Evolutionary conservation across 1,284 basidiomycete genomes (phyloP).

Genomic region (Malassezia pachydermatis): DNA sequence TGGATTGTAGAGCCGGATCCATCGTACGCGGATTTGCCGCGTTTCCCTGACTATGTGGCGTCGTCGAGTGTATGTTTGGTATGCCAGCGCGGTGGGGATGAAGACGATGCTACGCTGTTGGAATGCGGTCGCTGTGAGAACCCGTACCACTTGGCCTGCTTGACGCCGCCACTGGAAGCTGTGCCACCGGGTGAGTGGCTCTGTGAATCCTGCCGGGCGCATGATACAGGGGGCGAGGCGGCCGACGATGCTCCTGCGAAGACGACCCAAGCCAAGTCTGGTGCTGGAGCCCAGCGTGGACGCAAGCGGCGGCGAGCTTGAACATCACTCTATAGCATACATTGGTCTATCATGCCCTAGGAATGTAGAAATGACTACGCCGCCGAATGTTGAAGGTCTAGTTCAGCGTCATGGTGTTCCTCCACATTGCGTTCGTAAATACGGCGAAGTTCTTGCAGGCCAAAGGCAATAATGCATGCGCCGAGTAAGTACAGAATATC

Average conservation of each 20-base stretch:
- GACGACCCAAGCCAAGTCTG: background rate
- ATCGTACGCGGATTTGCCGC: constrained; percentile 35
- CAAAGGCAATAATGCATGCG: constrained; percentile 63
- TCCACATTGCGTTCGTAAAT: constrained; percentile 58
- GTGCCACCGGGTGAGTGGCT: constrained; percentile 62
- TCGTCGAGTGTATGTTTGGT: constrained; percentile 62
- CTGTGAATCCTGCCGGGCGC: constrained; percentile 26
- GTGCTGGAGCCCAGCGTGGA: background rate
- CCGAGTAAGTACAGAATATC: constrained; percentile 66
- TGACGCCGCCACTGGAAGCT: constrained; percentile 63
- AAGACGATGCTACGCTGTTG: constrained; percentile 63
- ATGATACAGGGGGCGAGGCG: background rate
- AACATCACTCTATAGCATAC: no score
- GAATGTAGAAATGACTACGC: no score
- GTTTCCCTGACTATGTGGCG: constrained; percentile 53
- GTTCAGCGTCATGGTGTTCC: no score
- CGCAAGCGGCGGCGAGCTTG: constrained; percentile 9
- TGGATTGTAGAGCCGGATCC: constrained; percentile 59
- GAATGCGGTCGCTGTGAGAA: constrained; percentile 63
- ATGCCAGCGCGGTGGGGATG: constrained; percentile 55
- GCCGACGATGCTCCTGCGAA: background rate
- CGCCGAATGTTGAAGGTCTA: no score
- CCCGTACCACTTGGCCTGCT: constrained; percentile 73
- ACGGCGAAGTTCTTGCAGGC: constrained; percentile 68
- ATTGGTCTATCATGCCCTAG: no score